Evolutionary conservation across 129 eudicot species (phyloP), one percentile per base, ranked within the genome.

Genomic region (Centella asiatica): DNA sequence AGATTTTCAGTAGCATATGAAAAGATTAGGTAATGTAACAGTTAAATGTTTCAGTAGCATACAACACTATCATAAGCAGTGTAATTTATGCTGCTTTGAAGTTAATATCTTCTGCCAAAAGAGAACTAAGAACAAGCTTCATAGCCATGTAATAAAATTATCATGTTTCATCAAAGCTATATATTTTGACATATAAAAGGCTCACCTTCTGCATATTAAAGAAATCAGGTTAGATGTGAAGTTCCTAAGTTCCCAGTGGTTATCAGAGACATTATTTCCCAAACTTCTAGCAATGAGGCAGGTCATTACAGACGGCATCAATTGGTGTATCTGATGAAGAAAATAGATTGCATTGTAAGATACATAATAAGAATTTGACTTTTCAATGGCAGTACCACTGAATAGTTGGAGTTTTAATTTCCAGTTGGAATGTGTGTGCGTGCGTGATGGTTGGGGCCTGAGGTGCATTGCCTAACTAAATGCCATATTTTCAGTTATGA

Each of bases 221-320:
- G 89, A 87, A 79, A 87, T 85, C 76, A 93, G 74, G 47, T 74
- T 78, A 22, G 96, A 95, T 39, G 92, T 72, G 66, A 87, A 88
- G 79, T 82, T 78, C 59, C 99, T 77, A 17, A 93, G 99, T 61
- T 87, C 87, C 99, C 99, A 93, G 76, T 93, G 96, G 74, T 85
- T 88, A 68, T 93, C 96, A 6, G 95, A 82, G n/a, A 68, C 39
- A 47, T 77, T 87, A 59, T 77, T 72, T 34, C 99, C 96, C 64
- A 93, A 46, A 63, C 72, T 67, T 74, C 83, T 93, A n/a, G 87
- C 89, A 70, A 93, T 77, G 52, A 93, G 77, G 74, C 99, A 93
- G 49, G 99, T 93, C 94, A 93, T 76, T 34, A 93, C 83, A 60
- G 99, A 78, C 10, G 96, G 99, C 99, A 93, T 82, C 76, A 85